phyloP scores from a whole-genome alignment of 2,329 filamentous ascomycete genomes.

The Neurospora crassa region DNA sequence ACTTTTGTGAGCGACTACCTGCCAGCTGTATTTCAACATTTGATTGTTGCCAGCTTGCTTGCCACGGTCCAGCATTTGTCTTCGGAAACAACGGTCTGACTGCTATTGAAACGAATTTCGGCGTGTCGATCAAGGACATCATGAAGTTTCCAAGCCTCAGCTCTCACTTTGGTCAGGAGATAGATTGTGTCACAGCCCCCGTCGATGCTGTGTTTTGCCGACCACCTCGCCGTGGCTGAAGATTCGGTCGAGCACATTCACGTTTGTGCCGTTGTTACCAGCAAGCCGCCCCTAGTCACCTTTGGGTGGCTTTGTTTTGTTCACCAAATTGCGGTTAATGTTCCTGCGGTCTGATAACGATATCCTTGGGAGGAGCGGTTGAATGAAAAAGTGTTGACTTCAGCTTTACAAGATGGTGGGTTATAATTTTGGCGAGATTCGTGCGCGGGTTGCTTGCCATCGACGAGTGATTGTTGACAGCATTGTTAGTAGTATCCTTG shows the following conservation, averaged over 20 bases:
- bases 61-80: neutral
- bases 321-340: neutral
- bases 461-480: neutral
- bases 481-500: conserved; percentile 22
- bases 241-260: neutral
- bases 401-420: neutral
- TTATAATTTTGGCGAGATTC: neutral
- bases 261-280: neutral
- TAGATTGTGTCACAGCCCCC: neutral
- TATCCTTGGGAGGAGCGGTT: no score
- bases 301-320: neutral
- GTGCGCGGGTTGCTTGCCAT: neutral
- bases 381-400: neutral
- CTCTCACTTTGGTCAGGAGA: neutral
- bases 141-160: neutral
- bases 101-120: neutral
- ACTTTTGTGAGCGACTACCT: neutral
- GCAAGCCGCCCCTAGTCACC: neutral
- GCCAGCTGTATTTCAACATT: neutral
- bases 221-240: neutral
- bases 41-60: neutral
- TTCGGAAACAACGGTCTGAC: neutral
- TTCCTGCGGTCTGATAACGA: neutral
- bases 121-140: neutral
- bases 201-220: neutral